Conservation (phyloP, 345 rosid species). For the Gossypium rotundifolium region DNA sequence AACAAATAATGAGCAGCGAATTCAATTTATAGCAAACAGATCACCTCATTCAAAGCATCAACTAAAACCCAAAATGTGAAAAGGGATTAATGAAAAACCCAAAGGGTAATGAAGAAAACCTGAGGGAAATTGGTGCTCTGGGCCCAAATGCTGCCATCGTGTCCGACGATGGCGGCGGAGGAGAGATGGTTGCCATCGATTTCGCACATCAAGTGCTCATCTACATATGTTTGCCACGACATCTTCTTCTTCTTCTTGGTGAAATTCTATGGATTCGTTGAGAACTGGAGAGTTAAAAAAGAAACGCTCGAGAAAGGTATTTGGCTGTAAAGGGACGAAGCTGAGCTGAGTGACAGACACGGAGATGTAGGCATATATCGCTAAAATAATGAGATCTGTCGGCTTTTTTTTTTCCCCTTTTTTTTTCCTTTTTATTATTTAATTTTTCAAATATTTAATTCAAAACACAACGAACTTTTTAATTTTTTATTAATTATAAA, state of each 20-base stretch:
- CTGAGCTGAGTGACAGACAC: background rate
- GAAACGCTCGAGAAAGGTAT: background rate
- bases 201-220: background rate
- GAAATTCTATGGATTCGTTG: background rate
- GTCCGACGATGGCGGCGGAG: background rate
- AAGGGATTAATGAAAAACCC: background rate
- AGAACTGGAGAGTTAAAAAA: background rate
- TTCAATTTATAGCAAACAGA: background rate
- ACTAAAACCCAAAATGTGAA: background rate
- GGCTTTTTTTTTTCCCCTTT: rapidly evolving
- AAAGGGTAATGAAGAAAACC: background rate
- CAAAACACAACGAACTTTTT: no score
- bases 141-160: background rate
- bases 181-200: background rate
- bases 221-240: background rate
- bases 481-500: no score
- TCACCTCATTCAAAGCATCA: background rate
- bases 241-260: background rate
- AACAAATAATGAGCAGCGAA: background rate
- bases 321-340: background rate
- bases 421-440: no score
- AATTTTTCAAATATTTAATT: no score
- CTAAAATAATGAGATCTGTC: background rate
- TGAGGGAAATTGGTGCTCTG: background rate
- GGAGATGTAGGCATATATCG: background rate